A percentile compares a stretch with the other conserved stretches of the same genome.
These are phyloP conservation scores for Mollisia scopiformis DNA, from an alignment of 2,329 filamentous ascomycete genomes.

Conservation along the genomic window DNA sequence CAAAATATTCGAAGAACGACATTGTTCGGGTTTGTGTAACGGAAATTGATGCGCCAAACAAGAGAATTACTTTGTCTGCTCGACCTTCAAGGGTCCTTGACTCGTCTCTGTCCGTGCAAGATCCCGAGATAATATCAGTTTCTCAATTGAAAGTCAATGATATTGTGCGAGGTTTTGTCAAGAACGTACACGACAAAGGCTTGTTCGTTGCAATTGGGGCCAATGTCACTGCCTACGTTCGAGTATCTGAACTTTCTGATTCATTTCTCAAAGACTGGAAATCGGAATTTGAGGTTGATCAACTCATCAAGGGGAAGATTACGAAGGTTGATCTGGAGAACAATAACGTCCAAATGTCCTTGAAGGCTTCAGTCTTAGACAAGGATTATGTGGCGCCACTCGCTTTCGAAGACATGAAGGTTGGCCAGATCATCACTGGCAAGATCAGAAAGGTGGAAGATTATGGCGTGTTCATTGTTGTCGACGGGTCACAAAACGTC, in stretches of 20 bases:
- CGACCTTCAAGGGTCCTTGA: conserved; percentile 88
- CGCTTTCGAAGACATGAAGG: conserved; percentile 76
- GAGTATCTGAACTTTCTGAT: conserved; percentile 88
- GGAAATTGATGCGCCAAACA: conserved; percentile 80
- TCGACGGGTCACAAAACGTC: conserved; percentile 85
- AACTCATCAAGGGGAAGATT: conserved; percentile 88
- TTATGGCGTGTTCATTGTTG: conserved; percentile 90
- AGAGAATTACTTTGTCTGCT: conserved; percentile 79
- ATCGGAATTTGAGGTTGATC: conserved; percentile 81
- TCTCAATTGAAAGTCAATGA: conserved; percentile 77
- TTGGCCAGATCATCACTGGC: conserved; percentile 82
- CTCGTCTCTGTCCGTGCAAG: conserved; percentile 78
- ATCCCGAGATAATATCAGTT: conserved; percentile 74
- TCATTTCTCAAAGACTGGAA: conserved; percentile 96
- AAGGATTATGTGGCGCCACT: conserved; percentile 74
- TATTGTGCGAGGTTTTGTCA: conserved; percentile 87
- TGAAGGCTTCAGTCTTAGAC: conserved; percentile 85
- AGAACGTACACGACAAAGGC: conserved; percentile 86
- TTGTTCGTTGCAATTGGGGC: conserved; percentile 85
- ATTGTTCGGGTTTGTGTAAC: conserved; percentile 86
- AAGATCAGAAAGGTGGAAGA: conserved; percentile 93
- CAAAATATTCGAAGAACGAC: conserved; percentile 79
- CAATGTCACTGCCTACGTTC: conserved; percentile 79
- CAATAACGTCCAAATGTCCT: conserved; percentile 79
- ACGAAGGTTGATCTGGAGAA: conserved; percentile 69